These are phyloP conservation scores for Coemansia biformis DNA, from an alignment of 192 early-diverging fungal species.

Conservation along the genomic window DNA sequence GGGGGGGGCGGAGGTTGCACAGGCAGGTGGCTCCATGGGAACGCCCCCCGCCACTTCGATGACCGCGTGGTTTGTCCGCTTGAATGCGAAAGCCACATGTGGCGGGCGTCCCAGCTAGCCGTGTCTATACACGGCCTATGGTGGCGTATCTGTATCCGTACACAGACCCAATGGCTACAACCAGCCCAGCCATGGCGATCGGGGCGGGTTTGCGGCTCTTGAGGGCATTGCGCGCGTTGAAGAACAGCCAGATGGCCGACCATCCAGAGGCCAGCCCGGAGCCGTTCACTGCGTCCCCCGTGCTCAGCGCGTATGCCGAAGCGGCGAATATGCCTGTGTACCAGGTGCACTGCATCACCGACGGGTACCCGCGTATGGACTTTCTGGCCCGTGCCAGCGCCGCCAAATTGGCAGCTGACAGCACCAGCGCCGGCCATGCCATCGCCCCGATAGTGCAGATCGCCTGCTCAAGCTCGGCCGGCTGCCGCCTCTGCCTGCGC, in stretches of 20 bases:
- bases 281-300: conserved; percentile 37
- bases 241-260: conserved; percentile 46
- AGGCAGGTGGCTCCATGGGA: too few species aligned
- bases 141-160: conserved; percentile 36
- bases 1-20: too few species aligned
- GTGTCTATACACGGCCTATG: too few species aligned
- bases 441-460: background rate
- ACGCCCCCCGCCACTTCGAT: too few species aligned
- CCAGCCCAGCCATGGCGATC: conserved; percentile 15
- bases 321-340: conserved; percentile 34
- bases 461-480: background rate
- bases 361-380: conserved; percentile 24
- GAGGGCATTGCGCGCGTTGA: conserved; percentile 42
- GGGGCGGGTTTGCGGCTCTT: conserved; percentile 9
- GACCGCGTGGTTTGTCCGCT: too few species aligned
- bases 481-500: conserved; percentile 4
- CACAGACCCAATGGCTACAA: conserved; percentile 23
- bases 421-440: conserved; percentile 18
- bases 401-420: conserved; percentile 18
- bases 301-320: conserved; percentile 25
- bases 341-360: conserved; percentile 34
- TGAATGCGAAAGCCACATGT: too few species aligned
- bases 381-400: conserved; percentile 11
- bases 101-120: too few species aligned
- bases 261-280: conserved; percentile 32